Evolutionary conservation across 2,329 filamentous ascomycete species (phyloP), one percentile per base, ranked within the genome.

Genomic region (Trichophyton schoenleinii): DNA sequence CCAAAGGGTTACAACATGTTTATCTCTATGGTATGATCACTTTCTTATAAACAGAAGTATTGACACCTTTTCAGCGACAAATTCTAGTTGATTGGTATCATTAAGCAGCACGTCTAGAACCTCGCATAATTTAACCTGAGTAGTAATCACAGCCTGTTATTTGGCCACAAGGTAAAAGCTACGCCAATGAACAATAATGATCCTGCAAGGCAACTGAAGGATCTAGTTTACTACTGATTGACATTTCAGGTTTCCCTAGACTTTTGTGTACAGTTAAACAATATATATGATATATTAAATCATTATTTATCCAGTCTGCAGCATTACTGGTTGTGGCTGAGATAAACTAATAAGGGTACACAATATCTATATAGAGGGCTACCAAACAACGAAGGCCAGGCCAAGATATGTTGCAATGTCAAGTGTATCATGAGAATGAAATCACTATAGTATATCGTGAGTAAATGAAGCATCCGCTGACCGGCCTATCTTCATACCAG

Each of bases 401-500:
- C 18, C 44, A 48, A 22, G 25, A 48, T 13, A 22, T 22, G 9
- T 48, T 8, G n/a, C 7, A 48, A 48, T 22, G 20, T 48, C 44
- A 48, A 48, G 44, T 18, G 18, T 9, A 22, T 18, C 44, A 25
- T 22, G 28, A 7, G 5, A 31, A 31, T 31, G 6, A 31, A 31
- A 31, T 31, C 28, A 48, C 42, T 18, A 34, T 55, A 34, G 41
- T 22, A 34, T 13, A 48, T 22, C 18, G 25, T 25, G 44, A 20
- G n/a, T 9, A 18, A 57, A 28, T 11, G 58, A 15, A 15, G 25
- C 7, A n/a, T 61, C 53, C 9, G 60, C 53, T 3, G 63, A 61
- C 13, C 64, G 62, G n/a, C 64, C 63, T 28, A 64, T 61, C 60
- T 65, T 66, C 6, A 66, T 62, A 6, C 64, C 63, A 22, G 64